phyloP scores from a whole-genome alignment of 2,329 filamentous ascomycete species.

The Tympanopsis confertula region DNA sequence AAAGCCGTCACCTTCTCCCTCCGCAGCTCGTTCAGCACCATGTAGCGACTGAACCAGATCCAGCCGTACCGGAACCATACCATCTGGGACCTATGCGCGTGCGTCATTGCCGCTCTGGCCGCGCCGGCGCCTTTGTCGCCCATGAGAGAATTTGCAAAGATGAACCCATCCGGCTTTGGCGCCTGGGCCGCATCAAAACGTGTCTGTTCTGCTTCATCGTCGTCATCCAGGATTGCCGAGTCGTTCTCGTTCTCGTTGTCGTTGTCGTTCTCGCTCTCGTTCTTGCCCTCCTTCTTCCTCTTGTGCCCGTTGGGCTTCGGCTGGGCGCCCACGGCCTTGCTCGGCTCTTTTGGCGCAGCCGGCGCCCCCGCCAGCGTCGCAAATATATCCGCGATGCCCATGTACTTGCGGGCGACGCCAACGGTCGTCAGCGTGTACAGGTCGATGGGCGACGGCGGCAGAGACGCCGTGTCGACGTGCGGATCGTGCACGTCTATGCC shows the following conservation, averaged over 20 bases:
- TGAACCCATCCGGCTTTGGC: constrained; percentile 29
- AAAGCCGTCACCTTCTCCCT: constrained; percentile 32
- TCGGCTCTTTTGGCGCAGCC: constrained; percentile 7
- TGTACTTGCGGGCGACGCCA: constrained; percentile 68
- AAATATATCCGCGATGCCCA: constrained; percentile 64
- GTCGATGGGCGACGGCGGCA: constrained; percentile 60
- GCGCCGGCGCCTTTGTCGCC: constrained; percentile 53
- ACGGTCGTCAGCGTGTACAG: constrained; percentile 76
- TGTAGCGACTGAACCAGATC: constrained; percentile 84
- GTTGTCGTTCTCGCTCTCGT: no score
- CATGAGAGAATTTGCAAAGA: constrained; percentile 57
- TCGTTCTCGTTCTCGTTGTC: no score
- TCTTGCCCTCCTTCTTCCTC: no score
- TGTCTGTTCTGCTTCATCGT: constrained; percentile 4
- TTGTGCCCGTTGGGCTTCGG: constrained; percentile 7
- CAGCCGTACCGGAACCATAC: constrained; percentile 95
- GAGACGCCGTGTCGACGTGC: constrained; percentile 50
- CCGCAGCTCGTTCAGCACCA: constrained; percentile 83
- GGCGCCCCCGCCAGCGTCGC: constrained; percentile 43
- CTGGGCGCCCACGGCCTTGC: constrained; percentile 5
- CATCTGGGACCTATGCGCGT: constrained; percentile 91
- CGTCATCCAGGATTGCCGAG: constrained; percentile 2
- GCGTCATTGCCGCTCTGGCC: constrained; percentile 78
- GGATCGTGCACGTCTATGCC: no score
- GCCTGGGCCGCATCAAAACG: constrained; percentile 6